Conservation (phyloP, 1,284 basidiomycete species). For the Apiotrichum sp. region DNA sequence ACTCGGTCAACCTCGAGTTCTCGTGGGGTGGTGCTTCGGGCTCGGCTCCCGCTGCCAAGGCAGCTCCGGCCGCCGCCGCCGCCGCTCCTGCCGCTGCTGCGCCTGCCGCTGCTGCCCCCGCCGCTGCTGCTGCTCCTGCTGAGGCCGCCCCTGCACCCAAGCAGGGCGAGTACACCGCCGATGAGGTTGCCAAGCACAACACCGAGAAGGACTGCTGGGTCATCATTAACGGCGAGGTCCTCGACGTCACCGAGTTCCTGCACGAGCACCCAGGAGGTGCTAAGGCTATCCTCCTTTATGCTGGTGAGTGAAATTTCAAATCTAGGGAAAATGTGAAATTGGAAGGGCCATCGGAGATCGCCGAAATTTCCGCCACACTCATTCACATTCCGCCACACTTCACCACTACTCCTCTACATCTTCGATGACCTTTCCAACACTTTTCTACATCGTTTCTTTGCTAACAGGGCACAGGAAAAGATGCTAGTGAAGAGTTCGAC, state of each 20-base stretch:
- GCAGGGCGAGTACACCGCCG: conserved; percentile 44
- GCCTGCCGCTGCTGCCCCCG: conserved; percentile 33
- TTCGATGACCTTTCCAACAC: no score
- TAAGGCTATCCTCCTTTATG: conserved; percentile 65
- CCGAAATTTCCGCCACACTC: no score
- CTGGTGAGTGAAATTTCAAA: background rate
- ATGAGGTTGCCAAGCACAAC: conserved; percentile 56
- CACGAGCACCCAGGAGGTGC: conserved; percentile 62
- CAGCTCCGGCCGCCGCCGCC: conserved; percentile 18
- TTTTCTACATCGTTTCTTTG: background rate
- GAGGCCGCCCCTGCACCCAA: conserved; percentile 48
- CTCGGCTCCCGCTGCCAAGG: background rate
- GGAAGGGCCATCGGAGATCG: conserved; percentile 5
- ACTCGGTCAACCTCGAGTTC: conserved; percentile 55
- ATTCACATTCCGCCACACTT: background rate
- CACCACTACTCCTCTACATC: background rate
- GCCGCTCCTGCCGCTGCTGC: conserved; percentile 20
- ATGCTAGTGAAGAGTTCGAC: conserved; percentile 51
- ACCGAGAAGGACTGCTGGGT: conserved; percentile 47
- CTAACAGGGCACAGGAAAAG: conserved; percentile 54
- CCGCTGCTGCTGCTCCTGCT: conserved; percentile 39
- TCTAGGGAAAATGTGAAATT: background rate
- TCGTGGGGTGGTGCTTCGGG: conserved; percentile 47
- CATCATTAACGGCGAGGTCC: conserved; percentile 41
- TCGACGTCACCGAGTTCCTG: conserved; percentile 45